phyloP scores from a whole-genome alignment of 2,329 filamentous ascomycete species.

The Chalara sp. region DNA sequence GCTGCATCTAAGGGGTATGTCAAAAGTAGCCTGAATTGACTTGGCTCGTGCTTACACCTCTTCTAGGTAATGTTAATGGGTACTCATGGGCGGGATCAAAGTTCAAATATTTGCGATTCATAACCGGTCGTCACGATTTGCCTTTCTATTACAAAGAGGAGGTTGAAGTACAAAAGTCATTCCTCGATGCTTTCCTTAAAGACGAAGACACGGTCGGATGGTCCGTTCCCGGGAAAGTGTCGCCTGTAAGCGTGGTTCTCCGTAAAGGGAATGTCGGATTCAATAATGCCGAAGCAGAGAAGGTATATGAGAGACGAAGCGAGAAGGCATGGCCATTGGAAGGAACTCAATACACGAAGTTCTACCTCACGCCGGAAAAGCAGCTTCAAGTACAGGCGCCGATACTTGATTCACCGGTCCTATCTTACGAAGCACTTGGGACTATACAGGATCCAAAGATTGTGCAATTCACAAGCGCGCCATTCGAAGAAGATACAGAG shows the following conservation, averaged over 20 bases:
- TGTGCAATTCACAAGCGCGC: slow-evolving; percentile 32
- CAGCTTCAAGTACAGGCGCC: slow-evolving; percentile 5
- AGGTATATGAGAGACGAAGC: slow-evolving; percentile 43
- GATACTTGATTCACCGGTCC: slow-evolving; percentile 22
- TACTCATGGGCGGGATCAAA: slow-evolving; percentile 57
- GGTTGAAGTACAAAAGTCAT: slow-evolving; percentile 59
- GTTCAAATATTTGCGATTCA: slow-evolving; percentile 63
- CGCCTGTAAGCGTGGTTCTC: slow-evolving; percentile 53
- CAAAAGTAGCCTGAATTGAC: background rate
- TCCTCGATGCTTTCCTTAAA: slow-evolving; percentile 66
- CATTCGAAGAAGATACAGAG: background rate
- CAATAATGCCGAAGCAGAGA: slow-evolving; percentile 57
- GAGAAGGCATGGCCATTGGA: slow-evolving; percentile 63
- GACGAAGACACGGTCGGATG: slow-evolving; percentile 57
- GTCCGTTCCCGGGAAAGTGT: slow-evolving; percentile 48
- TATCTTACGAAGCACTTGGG: slow-evolving; percentile 35
- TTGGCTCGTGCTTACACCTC: slow-evolving; percentile 59
- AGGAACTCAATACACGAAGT: slow-evolving; percentile 53
- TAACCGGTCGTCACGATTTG: slow-evolving; percentile 64
- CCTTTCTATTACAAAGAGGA: slow-evolving; percentile 67
- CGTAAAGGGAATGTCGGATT: slow-evolving; percentile 61
- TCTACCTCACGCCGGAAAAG: slow-evolving; percentile 1
- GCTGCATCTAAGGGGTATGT: slow-evolving; percentile 45
- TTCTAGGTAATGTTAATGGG: slow-evolving; percentile 61
- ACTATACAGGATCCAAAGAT: slow-evolving; percentile 44